phyloP scores from a whole-genome alignment of 2,329 filamentous ascomycete species.

The Cercospora beticola region DNA sequence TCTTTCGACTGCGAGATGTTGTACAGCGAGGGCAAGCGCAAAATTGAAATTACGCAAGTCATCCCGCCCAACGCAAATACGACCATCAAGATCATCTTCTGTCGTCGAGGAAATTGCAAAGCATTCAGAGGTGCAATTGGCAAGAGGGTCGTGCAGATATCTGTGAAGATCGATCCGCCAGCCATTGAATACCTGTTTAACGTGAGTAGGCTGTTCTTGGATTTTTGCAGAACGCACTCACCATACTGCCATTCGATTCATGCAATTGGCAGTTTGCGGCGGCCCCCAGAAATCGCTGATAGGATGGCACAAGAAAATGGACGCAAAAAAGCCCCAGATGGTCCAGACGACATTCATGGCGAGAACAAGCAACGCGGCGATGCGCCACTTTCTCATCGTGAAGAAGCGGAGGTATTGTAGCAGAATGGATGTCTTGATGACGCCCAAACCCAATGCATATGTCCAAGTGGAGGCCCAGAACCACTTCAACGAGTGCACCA shows the following conservation, averaged over 20 bases:
- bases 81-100: conserved; percentile 33
- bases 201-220: neutral
- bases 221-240: conserved; percentile 9
- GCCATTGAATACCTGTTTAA: conserved; percentile 30
- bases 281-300: conserved; percentile 33
- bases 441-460: conserved; percentile 20
- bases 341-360: conserved; percentile 29
- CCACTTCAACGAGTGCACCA: conserved; percentile 14
- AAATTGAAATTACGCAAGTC: conserved; percentile 26
- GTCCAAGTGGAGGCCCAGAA: conserved; percentile 23
- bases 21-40: conserved; percentile 28
- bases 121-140: conserved; percentile 34
- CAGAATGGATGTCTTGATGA: conserved; percentile 28
- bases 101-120: conserved; percentile 30
- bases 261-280: conserved; percentile 22
- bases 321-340: conserved; percentile 29
- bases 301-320: conserved; percentile 34
- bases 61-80: conserved; percentile 37
- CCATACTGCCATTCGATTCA: conserved; percentile 30
- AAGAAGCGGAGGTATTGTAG: conserved; percentile 29
- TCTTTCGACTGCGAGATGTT: conserved; percentile 25
- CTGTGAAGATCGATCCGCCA: conserved; percentile 34
- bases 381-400: conserved; percentile 19
- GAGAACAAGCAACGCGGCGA: conserved; percentile 24
- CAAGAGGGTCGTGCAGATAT: conserved; percentile 34